Evolutionary conservation across 2,329 filamentous ascomycete genomes (phyloP), one percentile per base, ranked within the genome.

Genomic region (Bipolaris zeicola): DNA sequence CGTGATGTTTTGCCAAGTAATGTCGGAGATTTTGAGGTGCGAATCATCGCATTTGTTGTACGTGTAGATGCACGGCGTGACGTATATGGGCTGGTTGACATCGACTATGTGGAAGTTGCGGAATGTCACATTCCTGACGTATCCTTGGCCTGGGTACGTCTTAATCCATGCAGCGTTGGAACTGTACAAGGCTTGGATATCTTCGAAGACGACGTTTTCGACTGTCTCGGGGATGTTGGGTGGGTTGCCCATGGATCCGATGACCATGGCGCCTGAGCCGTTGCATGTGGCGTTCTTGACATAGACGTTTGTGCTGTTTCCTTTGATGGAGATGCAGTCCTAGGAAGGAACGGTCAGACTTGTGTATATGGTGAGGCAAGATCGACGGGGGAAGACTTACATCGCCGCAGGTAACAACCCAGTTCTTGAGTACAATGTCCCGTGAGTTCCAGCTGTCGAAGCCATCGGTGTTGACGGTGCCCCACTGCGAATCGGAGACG

Each of bases 231-330:
- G 77, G 46, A 84, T 82, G 10, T 81, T 83, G 0, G 77, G 63
- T 46, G 86, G 86, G 64, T 87, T 83, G 0, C 85, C 85, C 13
- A 87, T 81, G 1, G 80, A 83, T 0, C 85, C 85, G 75, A 87
- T 85, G 14, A 78, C 81, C 61, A 85, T 80, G 7, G 83, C 84
- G 53, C 85, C 82, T 0, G 81, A 84, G 60, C 83, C 83, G 61
- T 87, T 85, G 66, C 84, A 87, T 75, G 84, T 86, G 69, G 86
- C 80, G 28, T 85, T 86, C 58, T 84, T 78, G 5, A 87, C 83
- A 48, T 84, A 80, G 28, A 87, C 75, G 55, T 86, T 83, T 20
- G 80, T 80, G 6, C 82, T 83, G 64, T 87, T 87, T 6, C 83
- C 81, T 69, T 87, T 87, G 6, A 84, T 82, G 1, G 82, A 85